phyloP scores from a whole-genome alignment of 148 eudicot genomes.

The Amaranthus hypochondriacus region DNA sequence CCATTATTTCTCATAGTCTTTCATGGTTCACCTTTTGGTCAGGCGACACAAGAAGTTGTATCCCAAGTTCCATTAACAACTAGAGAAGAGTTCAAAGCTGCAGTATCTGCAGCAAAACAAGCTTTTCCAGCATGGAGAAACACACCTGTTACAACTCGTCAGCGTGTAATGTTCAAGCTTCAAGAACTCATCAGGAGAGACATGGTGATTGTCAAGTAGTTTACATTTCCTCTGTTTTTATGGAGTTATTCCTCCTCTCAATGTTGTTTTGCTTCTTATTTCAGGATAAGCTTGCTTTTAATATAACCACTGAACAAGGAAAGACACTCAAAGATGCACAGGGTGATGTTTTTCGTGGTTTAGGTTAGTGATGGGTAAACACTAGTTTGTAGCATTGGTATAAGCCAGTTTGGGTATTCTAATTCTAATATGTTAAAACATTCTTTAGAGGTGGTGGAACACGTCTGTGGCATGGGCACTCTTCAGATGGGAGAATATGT shows the following conservation, averaged over 20 bases:
- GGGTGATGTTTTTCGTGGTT: slow-evolving; percentile 95
- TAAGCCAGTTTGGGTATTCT: not conserved
- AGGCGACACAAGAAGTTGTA: slow-evolving; percentile 97
- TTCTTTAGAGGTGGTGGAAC: slow-evolving; percentile 93
- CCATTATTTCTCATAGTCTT: slow-evolving; percentile 7
- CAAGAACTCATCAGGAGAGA: slow-evolving; percentile 93
- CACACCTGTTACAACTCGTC: slow-evolving; percentile 88
- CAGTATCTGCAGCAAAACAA: slow-evolving; percentile 87
- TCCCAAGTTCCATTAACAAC: slow-evolving; percentile 90
- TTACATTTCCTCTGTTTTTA: not conserved
- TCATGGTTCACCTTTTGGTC: slow-evolving; percentile 5
- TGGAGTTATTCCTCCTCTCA: not conserved
- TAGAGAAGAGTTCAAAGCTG: slow-evolving; percentile 80
- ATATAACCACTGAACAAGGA: slow-evolving; percentile 95
- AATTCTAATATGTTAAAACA: not conserved
- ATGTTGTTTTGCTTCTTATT: slow-evolving; percentile 7
- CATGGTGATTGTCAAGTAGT: slow-evolving; percentile 46
- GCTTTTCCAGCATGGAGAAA: slow-evolving; percentile 87
- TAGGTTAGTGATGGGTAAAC: slow-evolving; percentile 47
- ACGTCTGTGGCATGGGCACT: slow-evolving; percentile 94
- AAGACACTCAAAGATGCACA: slow-evolving; percentile 96
- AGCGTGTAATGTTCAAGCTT: slow-evolving; percentile 83
- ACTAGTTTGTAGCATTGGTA: not conserved
- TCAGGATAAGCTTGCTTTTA: slow-evolving; percentile 90
- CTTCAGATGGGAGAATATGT: slow-evolving; percentile 95